phyloP scores from a whole-genome alignment of 768 basidiomycete species.

The Gautieria morchelliformis region DNA sequence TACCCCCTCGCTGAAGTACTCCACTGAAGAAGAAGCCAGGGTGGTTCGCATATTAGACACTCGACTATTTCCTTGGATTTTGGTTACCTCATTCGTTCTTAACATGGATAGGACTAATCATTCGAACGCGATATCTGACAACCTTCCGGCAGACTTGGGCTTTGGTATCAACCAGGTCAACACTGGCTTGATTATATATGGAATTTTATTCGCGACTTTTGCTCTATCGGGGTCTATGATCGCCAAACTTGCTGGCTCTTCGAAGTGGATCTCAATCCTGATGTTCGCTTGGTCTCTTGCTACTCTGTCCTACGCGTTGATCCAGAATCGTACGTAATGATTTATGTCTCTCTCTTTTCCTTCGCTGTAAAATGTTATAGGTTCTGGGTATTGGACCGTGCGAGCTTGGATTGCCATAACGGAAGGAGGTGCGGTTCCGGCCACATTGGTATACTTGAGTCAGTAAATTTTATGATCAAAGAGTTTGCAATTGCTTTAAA shows the following conservation, averaged over 20 bases:
- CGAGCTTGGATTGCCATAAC: conserved; percentile 30
- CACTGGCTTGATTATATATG: conserved; percentile 27
- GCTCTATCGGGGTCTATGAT: conserved; percentile 30
- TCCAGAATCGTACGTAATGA: background rate
- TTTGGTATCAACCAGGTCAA: conserved; percentile 33
- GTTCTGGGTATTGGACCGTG: background rate
- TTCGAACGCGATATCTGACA: conserved; percentile 33
- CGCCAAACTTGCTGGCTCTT: conserved; percentile 30
- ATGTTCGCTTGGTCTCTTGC: conserved; percentile 34
- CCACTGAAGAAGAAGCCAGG: conserved; percentile 22
- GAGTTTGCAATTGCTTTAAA: background rate
- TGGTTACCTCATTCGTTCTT: conserved; percentile 16
- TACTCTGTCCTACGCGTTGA: conserved; percentile 8
- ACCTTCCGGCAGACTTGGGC: conserved; percentile 28
- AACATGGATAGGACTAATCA: conserved; percentile 36
- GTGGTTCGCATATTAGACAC: conserved; percentile 23
- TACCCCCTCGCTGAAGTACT: conserved; percentile 22
- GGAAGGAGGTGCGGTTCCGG: conserved; percentile 32
- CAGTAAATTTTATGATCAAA: background rate
- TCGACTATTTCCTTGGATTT: conserved; percentile 23
- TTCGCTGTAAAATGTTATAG: background rate
- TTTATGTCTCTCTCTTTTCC: no score
- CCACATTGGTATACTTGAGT: conserved; percentile 2
- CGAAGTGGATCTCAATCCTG: conserved; percentile 30
- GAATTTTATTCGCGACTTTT: conserved; percentile 25